These are phyloP conservation scores for Trichomonas vaginalis DNA, from an alignment of 208 protist species.

Conservation along the genomic window DNA sequence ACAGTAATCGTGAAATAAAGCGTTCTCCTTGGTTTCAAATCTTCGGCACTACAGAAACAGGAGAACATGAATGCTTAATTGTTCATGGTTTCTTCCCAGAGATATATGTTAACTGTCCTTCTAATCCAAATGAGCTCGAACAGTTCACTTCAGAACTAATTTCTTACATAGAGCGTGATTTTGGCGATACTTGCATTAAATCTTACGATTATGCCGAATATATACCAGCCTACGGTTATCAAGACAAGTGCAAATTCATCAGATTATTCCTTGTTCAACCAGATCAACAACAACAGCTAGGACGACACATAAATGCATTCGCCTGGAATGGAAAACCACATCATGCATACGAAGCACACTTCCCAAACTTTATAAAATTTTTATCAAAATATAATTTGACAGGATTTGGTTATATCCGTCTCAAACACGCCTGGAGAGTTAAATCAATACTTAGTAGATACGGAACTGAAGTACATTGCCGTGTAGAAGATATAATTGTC, in stretches of 20 bases:
- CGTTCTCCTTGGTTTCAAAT: not conserved
- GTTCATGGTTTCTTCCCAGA: not conserved
- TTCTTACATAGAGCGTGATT: not conserved
- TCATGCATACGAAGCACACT: not conserved
- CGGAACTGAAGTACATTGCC: not conserved
- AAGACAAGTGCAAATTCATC: not conserved
- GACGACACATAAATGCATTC: not conserved
- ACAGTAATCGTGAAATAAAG: not conserved
- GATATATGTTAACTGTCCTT: not conserved
- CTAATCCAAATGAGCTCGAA: not conserved
- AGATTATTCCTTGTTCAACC: not conserved
- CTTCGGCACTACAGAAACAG: not conserved
- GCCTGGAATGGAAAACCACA: not conserved
- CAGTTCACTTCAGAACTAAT: not conserved
- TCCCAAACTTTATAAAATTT: not conserved
- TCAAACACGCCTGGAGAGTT: not conserved
- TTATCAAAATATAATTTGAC: not conserved
- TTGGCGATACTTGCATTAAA: not conserved
- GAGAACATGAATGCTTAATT: not conserved
- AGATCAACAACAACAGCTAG: not conserved
- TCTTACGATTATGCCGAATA: too few species aligned
- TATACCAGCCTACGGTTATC: not conserved
- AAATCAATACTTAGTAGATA: not conserved
- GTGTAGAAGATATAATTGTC: not conserved
- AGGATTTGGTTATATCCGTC: not conserved